Evolutionary conservation across 106 monocot genomes (phyloP), one percentile per base, ranked within the genome.

Genomic region (Dioscorea zingiberensis): DNA sequence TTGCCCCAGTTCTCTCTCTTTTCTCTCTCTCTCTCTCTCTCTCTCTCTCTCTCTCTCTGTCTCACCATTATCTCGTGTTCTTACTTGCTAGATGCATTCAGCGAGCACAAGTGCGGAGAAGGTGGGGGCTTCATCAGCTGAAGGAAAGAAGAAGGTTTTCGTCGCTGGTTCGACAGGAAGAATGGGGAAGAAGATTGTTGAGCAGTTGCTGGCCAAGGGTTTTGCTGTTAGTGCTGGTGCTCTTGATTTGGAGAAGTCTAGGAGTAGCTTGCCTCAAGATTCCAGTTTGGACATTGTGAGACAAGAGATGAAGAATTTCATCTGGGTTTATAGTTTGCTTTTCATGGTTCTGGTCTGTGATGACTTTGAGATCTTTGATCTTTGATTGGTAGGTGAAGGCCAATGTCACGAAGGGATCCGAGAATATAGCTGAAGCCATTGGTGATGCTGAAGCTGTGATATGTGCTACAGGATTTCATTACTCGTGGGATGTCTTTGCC

Each of bases 101-200:
- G 38, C 38, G 3, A 38, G 38, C 38, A 38, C 38, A 38, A 38
- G 38, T 10, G 38, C 38, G 38, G 38, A 38, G 38, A 38, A n/a
- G n/a, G n/a, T 38, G 10, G 38, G 38, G 38, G 4, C 38, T 38
- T 38, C 38, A 38, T 38, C 38, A 38, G 38, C 11, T 60, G 28
- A 53, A 30, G 62, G 27, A 48, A 72, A 53, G 62, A 76, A 64
- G 59, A 84, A 77, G 69, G 48, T 84, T 15, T 91, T 91, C 64
- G 84, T 91, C 4, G 83, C 91, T 3, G 91, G 91, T 6, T 86
- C 91, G 12, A 87, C 78, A 7, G 91, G 91, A 0, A 70, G 76
- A 38, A 91, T 86, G 6, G 86, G 91, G n/a, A 81, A 65, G 69
- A 66, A 72, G 62, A 72, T 91, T 18, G 86, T 91, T 25, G 84